These are phyloP conservation scores for Chaetoceros tenuissimus DNA, from an alignment of 108 stramenopile genomes.

Conservation along the genomic window DNA sequence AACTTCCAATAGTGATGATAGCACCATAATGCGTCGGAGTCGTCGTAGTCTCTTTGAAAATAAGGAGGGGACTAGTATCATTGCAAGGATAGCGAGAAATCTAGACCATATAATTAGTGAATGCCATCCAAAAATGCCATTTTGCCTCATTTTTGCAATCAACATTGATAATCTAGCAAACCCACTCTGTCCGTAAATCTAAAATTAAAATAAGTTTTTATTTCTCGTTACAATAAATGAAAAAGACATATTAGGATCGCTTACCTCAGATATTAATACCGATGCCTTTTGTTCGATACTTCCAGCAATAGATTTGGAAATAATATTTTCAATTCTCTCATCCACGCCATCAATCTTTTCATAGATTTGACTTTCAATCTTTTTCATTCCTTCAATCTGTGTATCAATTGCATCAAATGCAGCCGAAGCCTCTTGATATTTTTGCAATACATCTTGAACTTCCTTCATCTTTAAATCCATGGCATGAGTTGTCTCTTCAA, in stretches of 20 bases:
- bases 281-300: neutral
- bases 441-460: neutral
- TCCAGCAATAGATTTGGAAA: neutral
- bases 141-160: neutral
- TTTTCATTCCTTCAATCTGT: neutral
- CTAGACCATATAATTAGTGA: neutral
- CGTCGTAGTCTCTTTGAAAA: no score
- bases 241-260: neutral
- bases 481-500: neutral
- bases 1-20: no score
- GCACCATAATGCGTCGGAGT: no score
- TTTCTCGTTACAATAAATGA: neutral
- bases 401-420: neutral
- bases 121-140: neutral
- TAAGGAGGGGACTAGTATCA: no score
- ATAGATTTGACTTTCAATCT: neutral
- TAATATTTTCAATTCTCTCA: neutral
- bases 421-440: neutral
- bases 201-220: neutral
- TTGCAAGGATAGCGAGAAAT: no score
- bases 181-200: neutral
- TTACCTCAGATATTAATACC: neutral
- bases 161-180: neutral
- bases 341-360: neutral
- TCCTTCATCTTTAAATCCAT: neutral